phyloP scores from a whole-genome alignment of 495 filamentous ascomycete genomes.

The Penicillium herquei region DNA sequence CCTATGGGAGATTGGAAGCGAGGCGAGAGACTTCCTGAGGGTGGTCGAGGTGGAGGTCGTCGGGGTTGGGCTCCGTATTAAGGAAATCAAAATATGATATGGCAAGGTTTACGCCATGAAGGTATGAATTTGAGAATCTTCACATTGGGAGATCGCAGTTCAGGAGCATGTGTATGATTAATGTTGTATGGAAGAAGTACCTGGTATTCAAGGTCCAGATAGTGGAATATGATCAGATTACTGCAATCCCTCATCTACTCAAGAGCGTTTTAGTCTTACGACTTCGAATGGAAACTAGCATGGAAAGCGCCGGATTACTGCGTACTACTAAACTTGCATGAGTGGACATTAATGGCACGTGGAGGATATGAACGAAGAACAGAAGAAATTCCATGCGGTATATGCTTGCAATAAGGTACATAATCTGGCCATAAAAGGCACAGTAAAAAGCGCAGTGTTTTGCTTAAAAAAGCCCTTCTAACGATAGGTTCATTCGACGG shows the following conservation, averaged over 20 bases:
- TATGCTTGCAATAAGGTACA: slow-evolving; percentile 42
- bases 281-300: no score
- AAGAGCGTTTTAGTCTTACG: no score
- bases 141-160: background rate
- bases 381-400: slow-evolving; percentile 35
- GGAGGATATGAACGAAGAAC: slow-evolving; percentile 7
- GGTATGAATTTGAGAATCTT: slow-evolving; percentile 3
- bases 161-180: slow-evolving; percentile 18
- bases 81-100: background rate
- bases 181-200: slow-evolving; percentile 3
- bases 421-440: slow-evolving; percentile 18
- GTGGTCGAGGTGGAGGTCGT: slow-evolving; percentile 30
- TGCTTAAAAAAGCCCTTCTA: slow-evolving; percentile 1
- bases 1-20: slow-evolving; percentile 43
- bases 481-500: background rate
- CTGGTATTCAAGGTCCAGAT: background rate
- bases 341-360: background rate
- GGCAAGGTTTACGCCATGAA: background rate
- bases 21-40: slow-evolving; percentile 40
- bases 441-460: slow-evolving; percentile 15
- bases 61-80: slow-evolving; percentile 47
- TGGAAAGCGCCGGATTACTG: no score
- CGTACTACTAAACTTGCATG: background rate
- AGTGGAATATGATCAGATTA: no score
- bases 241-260: no score